Evolutionary conservation across 2,329 filamentous ascomycete species (phyloP).

Genomic region (Chalaropsis ovoidea): DNA sequence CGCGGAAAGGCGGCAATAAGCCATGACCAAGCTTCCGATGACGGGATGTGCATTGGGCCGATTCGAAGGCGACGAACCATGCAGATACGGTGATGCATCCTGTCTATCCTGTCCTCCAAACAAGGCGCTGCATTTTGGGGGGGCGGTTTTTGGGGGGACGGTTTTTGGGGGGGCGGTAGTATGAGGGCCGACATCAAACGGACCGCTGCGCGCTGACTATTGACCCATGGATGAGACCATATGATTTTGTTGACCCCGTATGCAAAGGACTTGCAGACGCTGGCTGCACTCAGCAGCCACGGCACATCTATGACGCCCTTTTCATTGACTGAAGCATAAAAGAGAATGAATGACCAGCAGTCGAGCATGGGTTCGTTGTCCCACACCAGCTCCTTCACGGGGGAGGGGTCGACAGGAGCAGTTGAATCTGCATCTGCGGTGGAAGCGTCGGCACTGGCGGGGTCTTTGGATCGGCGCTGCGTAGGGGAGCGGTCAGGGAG

Average conservation of each 20-base stretch:
- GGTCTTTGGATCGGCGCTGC: background rate
- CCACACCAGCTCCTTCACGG: background rate
- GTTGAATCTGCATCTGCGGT: background rate
- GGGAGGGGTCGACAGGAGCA: background rate
- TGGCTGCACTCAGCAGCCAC: constrained; percentile 5
- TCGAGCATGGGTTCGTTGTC: constrained; percentile 18
- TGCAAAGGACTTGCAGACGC: constrained; percentile 8
- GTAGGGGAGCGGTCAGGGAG: background rate
- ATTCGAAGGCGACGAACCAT: background rate
- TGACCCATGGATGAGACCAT: constrained; percentile 7
- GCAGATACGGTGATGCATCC: background rate
- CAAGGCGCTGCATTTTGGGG: background rate
- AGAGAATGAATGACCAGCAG: constrained; percentile 18
- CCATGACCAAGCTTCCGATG: background rate
- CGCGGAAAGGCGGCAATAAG: background rate
- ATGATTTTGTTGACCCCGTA: constrained; percentile 3
- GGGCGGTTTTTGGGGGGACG: no score
- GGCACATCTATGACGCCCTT: constrained; percentile 8
- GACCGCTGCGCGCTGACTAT: background rate
- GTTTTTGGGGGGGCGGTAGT: background rate
- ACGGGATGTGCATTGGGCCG: background rate
- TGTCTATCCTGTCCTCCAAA: background rate
- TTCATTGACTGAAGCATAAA: constrained; percentile 13
- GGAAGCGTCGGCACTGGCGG: no score
- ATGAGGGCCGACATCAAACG: background rate